These are phyloP conservation scores for Galium porrigens DNA, from an alignment of 305 asterid genomes.

Conservation along the genomic window DNA sequence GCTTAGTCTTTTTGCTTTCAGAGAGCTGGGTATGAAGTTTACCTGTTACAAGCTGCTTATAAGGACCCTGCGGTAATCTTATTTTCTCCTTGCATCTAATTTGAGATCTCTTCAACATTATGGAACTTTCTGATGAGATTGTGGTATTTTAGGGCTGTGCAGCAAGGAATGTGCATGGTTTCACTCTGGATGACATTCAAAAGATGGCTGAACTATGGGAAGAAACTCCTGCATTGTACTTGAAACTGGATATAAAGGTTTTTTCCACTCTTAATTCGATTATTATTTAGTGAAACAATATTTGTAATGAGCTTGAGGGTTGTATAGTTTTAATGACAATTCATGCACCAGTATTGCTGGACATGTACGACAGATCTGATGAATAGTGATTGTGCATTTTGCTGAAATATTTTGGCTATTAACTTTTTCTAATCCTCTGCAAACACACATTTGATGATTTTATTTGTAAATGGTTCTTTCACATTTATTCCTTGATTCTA, in stretches of 20 bases:
- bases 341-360: background rate
- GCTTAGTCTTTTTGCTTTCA: slow-evolving; percentile 26
- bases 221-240: slow-evolving; percentile 69
- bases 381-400: background rate
- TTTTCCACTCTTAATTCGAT: background rate
- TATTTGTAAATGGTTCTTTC: slow-evolving; percentile 6
- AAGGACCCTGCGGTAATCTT: slow-evolving; percentile 80
- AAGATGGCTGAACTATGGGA: slow-evolving; percentile 90
- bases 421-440: background rate
- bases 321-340: background rate
- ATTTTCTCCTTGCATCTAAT: background rate
- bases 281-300: background rate
- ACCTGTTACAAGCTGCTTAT: slow-evolving; percentile 79
- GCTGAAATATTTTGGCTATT: background rate
- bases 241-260: slow-evolving; percentile 74
- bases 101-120: slow-evolving; percentile 5
- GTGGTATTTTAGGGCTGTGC: slow-evolving; percentile 75
- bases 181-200: slow-evolving; percentile 48
- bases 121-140: slow-evolving; percentile 11
- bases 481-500: slow-evolving; percentile 12
- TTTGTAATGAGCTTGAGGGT: background rate
- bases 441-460: background rate
- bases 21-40: slow-evolving; percentile 96
- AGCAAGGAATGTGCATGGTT: slow-evolving; percentile 89
- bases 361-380: background rate